Evolutionary conservation across 1,139 yeast genomes (phyloP).

Genomic region (Keqinozyma sinolaborantium): DNA sequence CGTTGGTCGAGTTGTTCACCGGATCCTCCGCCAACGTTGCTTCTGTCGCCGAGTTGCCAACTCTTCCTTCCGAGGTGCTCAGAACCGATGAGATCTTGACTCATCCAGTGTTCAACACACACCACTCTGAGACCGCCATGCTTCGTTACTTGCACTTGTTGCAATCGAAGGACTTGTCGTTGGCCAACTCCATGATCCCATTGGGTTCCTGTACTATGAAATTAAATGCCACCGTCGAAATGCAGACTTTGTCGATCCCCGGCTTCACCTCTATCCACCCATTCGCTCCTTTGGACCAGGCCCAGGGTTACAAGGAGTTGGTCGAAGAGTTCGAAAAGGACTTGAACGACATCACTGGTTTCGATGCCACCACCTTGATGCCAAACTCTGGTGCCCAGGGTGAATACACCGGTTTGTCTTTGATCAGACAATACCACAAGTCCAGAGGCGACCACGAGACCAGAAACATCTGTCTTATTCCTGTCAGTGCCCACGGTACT

Average conservation of each 20-base stretch:
- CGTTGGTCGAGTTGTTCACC: conserved; percentile 58
- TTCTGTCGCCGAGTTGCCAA: conserved; percentile 38
- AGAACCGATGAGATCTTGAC: conserved; percentile 66
- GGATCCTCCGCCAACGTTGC: conserved; percentile 18
- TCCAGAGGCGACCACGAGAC: conserved; percentile 62
- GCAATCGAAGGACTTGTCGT: conserved; percentile 85
- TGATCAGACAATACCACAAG: conserved; percentile 75
- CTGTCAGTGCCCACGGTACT: conserved; percentile 97
- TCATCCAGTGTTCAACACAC: conserved; percentile 77
- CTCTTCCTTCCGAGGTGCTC: conserved; percentile 48
- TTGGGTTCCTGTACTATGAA: conserved; percentile 98
- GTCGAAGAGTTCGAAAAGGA: conserved; percentile 77
- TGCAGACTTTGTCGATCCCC: conserved; percentile 94
- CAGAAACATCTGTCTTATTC: conserved; percentile 88
- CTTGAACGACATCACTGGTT: conserved; percentile 91
- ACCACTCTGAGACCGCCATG: conserved; percentile 94
- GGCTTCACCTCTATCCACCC: conserved; percentile 89
- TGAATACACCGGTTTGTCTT: conserved; percentile 90
- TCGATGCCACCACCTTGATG: conserved; percentile 86
- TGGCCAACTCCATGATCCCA: conserved; percentile 96
- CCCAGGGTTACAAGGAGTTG: conserved; percentile 75
- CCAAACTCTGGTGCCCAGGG: conserved; percentile 99
- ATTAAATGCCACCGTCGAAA: conserved; percentile 89
- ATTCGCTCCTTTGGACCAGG: conserved; percentile 86
- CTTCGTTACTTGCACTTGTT: conserved; percentile 82